Evolutionary conservation across 2,329 filamentous ascomycete species (phyloP).

Genomic region (Fusarium sp.): DNA sequence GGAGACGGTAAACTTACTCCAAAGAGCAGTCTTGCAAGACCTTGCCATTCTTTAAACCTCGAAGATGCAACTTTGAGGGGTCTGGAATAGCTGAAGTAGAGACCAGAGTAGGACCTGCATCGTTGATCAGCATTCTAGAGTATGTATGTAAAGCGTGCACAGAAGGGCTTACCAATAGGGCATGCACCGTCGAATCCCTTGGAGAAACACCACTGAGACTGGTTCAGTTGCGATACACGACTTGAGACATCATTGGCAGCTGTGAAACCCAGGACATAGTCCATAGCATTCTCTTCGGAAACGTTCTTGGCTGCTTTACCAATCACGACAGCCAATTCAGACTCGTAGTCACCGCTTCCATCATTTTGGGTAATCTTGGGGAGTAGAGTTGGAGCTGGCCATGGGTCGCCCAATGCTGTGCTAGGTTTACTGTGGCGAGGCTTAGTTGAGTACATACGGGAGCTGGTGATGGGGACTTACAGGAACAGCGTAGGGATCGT

Average conservation of each 20-base stretch:
- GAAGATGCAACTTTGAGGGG: background rate
- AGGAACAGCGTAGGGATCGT: conserved; percentile 14
- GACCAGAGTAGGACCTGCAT: background rate
- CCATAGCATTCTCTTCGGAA: background rate
- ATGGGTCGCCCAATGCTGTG: background rate
- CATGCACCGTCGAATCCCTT: conserved; percentile 18
- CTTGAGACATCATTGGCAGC: conserved; percentile 14
- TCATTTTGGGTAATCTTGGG: conserved; percentile 14
- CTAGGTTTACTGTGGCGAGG: background rate
- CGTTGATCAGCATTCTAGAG: background rate
- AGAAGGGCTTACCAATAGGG: background rate
- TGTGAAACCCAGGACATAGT: background rate
- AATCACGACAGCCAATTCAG: conserved; percentile 1
- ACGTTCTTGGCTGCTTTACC: conserved; percentile 17
- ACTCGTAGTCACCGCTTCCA: conserved; percentile 14
- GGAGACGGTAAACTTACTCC: background rate
- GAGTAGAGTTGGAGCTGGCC: background rate
- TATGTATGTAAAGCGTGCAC: background rate
- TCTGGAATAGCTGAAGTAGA: background rate
- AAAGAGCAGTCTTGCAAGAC: conserved; percentile 6
- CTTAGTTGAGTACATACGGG: rapidly evolving
- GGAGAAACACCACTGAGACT: conserved; percentile 19
- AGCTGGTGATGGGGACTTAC: background rate
- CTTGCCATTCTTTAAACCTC: conserved; percentile 2
- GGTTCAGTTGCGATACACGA: background rate